These are phyloP conservation scores for Macroventuria anomochaeta DNA, from an alignment of 2,329 filamentous ascomycete species.

Conservation along the genomic window DNA sequence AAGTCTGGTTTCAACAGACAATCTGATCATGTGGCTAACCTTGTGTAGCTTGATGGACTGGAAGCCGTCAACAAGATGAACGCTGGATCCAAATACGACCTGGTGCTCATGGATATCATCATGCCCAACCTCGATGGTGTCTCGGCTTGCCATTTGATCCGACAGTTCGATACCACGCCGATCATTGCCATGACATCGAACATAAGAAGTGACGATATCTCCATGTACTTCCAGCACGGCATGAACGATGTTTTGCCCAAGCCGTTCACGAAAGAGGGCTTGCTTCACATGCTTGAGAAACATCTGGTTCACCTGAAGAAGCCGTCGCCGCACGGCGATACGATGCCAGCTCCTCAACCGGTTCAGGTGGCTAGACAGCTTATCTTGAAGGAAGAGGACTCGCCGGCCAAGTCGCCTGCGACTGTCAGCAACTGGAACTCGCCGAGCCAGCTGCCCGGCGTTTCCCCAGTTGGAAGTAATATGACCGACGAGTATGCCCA, in stretches of 20 bases:
- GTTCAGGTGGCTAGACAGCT: slow-evolving; percentile 61
- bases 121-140: slow-evolving; percentile 97
- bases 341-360: slow-evolving; percentile 60
- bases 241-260: slow-evolving; percentile 94
- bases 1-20: slow-evolving; percentile 42
- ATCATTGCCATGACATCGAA: slow-evolving; percentile 99
- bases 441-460: slow-evolving; percentile 63
- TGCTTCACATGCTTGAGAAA: slow-evolving; percentile 83
- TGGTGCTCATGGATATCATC: slow-evolving; percentile 71
- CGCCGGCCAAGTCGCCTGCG: slow-evolving; percentile 66
- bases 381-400: slow-evolving; percentile 66
- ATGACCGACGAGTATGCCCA: slow-evolving; percentile 56
- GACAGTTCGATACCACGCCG: slow-evolving; percentile 82
- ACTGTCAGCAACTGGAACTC: slow-evolving; percentile 69
- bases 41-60: slow-evolving; percentile 75
- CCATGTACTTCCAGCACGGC: slow-evolving; percentile 97
- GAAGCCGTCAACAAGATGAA: slow-evolving; percentile 90
- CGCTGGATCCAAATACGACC: slow-evolving; percentile 67
- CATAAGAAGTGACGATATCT: slow-evolving; percentile 93
- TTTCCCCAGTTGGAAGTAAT: slow-evolving; percentile 61
- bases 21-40: not conserved
- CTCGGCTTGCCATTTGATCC: slow-evolving; percentile 90
- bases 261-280: slow-evolving; percentile 86
- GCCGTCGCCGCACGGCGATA: slow-evolving; percentile 52
- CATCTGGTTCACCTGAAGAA: slow-evolving; percentile 86